Percentiles rank a stretch among this genome's conserved stretches.
These are phyloP conservation scores for Colletotrichum spinosum DNA, from an alignment of 2,329 filamentous ascomycete species.

Conservation along the genomic window DNA sequence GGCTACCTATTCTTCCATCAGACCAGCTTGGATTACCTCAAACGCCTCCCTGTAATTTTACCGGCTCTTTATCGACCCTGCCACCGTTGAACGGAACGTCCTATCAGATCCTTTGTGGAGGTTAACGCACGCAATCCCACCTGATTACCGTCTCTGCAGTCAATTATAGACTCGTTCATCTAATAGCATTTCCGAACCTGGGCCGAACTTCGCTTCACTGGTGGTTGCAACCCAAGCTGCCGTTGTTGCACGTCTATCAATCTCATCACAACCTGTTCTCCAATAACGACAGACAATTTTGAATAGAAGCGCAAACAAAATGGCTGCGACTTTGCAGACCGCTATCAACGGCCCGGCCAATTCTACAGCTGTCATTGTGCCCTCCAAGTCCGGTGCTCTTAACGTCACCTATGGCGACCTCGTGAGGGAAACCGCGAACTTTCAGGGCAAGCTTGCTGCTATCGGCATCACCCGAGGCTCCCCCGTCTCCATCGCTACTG, in stretches of 20 bases:
- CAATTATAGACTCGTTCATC: conserved; percentile 8
- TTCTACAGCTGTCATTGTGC: conserved; percentile 77
- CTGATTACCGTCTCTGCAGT: conserved; percentile 1
- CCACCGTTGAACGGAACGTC: background rate
- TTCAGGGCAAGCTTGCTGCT: conserved; percentile 82
- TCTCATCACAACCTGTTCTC: conserved; percentile 19
- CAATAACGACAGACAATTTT: background rate
- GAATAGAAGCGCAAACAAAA: conserved; percentile 35
- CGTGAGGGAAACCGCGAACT: conserved; percentile 71
- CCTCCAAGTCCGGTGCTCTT: conserved; percentile 70
- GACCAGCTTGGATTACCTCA: conserved; percentile 10
- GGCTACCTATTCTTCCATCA: conserved; percentile 22
- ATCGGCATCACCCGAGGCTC: conserved; percentile 77
- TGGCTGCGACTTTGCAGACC: conserved; percentile 61
- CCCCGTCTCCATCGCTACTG: conserved; percentile 84
- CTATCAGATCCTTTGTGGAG: no score
- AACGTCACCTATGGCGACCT: conserved; percentile 79
- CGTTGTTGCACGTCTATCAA: background rate
- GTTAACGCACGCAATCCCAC: no score
- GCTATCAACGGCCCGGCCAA: conserved; percentile 59
- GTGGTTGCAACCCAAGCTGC: conserved; percentile 22
- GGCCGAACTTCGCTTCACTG: conserved; percentile 28
- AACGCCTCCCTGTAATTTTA: conserved; percentile 5
- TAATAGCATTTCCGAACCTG: conserved; percentile 14
- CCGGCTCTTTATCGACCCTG: background rate